Base-by-base conservation (phyloP, 495 filamentous ascomycete genomes). In the Penicillium atrosanguineum region DNA sequence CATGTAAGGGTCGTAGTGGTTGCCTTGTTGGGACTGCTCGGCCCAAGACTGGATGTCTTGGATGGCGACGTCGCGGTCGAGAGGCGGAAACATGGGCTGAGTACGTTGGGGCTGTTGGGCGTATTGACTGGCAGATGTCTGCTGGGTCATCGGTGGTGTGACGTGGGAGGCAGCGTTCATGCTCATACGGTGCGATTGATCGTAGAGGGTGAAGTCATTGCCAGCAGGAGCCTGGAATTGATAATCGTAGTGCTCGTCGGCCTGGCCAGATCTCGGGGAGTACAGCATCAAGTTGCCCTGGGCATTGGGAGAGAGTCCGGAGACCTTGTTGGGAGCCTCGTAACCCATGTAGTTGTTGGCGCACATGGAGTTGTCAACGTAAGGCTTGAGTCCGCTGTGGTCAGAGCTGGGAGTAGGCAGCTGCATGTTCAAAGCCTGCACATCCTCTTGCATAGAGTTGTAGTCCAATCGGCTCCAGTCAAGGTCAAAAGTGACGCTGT, bases 221-320 rank as follows among this genome's bases (percentile, higher is more conserved):
- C 66, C 61, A 31, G 71, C 67, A 9, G 56, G 55, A 12, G 31
- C 0, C 41, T 59, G 59, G 29, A 59, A 56, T 20, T 63, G 62
- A 9, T 74, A 70, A 23, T 82, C 79, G 46, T 80, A 81, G 45
- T 76, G 77, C 9, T 71, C 69, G 16, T 73, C 73, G 2, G 64
- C 53, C 4, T 50, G 20, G 37, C 48, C 58, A 1, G 80, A 78
- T 44, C 79, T 71, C 4, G 85, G 85, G 0, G 84, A 85, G 64
- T 78, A 86, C 41, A 89, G 76, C 77, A 86, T 83, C 11, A 79
- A 61, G 44, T 85, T 83, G 18, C 78, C 83, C 56, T 87, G 85
- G 1, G 79, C 84, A 41, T 74, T 70, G 31, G 83, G 81, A 12
- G 84, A 87, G 50, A 89, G 76, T 41, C 84, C 82, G 7, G 77